Percentiles rank a stretch among this genome's conserved stretches.
phyloP scores from a whole-genome alignment of 768 basidiomycete species.

The Punctularia strigosozonata region DNA sequence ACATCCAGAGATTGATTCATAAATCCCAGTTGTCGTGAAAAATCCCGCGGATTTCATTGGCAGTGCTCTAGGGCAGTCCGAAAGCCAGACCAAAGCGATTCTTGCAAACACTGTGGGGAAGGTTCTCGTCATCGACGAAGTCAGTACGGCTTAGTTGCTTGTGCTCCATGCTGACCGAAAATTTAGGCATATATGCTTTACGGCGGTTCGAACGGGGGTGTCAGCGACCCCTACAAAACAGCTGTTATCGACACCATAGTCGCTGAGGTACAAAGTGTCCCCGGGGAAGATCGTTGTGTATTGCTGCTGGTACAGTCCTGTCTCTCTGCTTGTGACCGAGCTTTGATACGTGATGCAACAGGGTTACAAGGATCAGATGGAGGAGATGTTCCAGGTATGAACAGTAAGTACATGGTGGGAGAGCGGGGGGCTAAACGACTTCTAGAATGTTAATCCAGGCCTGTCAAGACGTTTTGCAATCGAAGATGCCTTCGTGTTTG shows the following conservation, averaged over 20 bases:
- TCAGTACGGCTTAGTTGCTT: constrained; percentile 8
- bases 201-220: constrained; percentile 23
- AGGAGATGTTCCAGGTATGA: constrained; percentile 62
- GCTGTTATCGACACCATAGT: constrained; percentile 68
- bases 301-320: constrained; percentile 49
- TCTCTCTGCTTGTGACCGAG: too few relatives aligned
- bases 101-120: constrained; percentile 48
- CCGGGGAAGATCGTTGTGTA: constrained; percentile 62
- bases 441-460: constrained; percentile 63
- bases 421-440: neutral
- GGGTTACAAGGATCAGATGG: constrained; percentile 56
- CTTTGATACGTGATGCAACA: too few relatives aligned
- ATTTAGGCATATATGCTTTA: constrained; percentile 61
- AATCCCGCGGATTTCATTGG: constrained; percentile 67
- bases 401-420: neutral
- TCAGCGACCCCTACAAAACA: constrained; percentile 43
- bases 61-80: constrained; percentile 42
- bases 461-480: constrained; percentile 55
- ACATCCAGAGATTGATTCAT: neutral
- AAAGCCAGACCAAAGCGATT: constrained; percentile 53
- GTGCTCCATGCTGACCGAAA: neutral
- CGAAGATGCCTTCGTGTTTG: constrained; percentile 58
- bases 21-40: constrained; percentile 41
- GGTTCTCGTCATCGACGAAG: constrained; percentile 64
- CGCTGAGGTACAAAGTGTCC: constrained; percentile 57